A percentile compares a stretch with the other conserved stretches of the same genome.
These are phyloP conservation scores for Cantharellus anzutake DNA, from an alignment of 768 basidiomycete genomes.

Conservation along the genomic window DNA sequence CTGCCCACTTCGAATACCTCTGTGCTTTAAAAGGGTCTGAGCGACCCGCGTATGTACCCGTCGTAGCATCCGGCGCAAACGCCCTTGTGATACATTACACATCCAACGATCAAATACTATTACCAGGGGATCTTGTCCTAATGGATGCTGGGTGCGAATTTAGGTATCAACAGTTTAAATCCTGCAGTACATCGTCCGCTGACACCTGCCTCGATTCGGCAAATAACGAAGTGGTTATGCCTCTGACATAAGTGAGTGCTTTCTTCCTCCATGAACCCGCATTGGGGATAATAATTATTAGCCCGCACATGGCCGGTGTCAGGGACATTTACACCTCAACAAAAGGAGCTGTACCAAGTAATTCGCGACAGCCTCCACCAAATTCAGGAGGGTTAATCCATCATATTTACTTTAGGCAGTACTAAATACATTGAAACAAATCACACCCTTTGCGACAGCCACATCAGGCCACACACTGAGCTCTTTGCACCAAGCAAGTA, in stretches of 20 bases:
- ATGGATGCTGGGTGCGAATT: constrained; percentile 90
- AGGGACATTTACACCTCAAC: constrained; percentile 59
- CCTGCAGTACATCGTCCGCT: not conserved
- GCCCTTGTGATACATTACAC: constrained; percentile 90
- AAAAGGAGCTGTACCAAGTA: constrained; percentile 65
- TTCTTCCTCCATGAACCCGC: not conserved
- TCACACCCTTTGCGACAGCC: constrained; percentile 20
- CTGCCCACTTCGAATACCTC: constrained; percentile 79
- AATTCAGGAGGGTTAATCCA: too few relatives aligned
- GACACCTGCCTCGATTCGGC: not conserved
- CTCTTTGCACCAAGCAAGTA: constrained; percentile 59
- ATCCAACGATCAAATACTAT: constrained; percentile 63
- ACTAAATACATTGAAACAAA: constrained; percentile 20
- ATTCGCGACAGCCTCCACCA: not conserved
- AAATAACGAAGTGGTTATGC: constrained; percentile 53
- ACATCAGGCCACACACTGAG: constrained; percentile 38
- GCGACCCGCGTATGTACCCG: constrained; percentile 91
- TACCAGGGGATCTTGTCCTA: constrained; percentile 54
- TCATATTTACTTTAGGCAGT: constrained; percentile 14
- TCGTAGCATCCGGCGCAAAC: constrained; percentile 86
- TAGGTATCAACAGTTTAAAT: constrained; percentile 31
- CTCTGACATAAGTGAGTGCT: constrained; percentile 67
- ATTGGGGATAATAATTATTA: constrained; percentile 15
- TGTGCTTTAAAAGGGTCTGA: constrained; percentile 65
- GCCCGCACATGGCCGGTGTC: constrained; percentile 79